Conservation (phyloP, 2,329 filamentous ascomycete genomes). For the Thermothelomyces thermophilus region DNA sequence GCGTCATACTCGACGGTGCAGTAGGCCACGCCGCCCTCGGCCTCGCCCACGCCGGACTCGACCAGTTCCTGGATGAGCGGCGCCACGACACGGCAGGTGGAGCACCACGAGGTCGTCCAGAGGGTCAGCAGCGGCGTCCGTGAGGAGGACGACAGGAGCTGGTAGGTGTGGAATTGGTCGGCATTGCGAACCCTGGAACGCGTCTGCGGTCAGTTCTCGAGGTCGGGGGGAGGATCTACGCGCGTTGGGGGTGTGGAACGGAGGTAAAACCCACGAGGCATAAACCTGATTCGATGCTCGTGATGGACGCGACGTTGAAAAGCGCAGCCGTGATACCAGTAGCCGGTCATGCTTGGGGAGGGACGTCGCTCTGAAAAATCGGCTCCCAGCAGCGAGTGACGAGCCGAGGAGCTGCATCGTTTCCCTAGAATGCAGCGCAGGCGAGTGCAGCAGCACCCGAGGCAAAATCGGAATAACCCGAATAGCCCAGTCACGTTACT, state of each 20-base stretch:
- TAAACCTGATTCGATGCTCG: conserved; percentile 36
- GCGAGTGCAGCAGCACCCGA: no score
- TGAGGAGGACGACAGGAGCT: conserved; percentile 48
- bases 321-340: conserved; percentile 13
- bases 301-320: conserved; percentile 27
- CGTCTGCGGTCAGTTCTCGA: background rate
- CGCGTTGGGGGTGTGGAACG: background rate
- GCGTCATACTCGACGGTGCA: conserved; percentile 51
- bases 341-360: conserved; percentile 1
- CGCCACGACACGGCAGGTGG: conserved; percentile 44
- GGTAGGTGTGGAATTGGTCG: conserved; percentile 49
- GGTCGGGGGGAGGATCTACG: background rate
- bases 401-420: conserved; percentile 7
- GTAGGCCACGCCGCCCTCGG: conserved; percentile 49
- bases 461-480: no score
- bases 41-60: conserved; percentile 46
- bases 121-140: conserved; percentile 51
- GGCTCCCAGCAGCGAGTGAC: background rate
- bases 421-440: no score
- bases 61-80: conserved; percentile 46
- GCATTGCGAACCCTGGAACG: conserved; percentile 46
- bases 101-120: conserved; percentile 55
- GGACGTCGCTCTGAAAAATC: conserved; percentile 1
- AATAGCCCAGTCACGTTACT: no score
- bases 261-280: conserved; percentile 33